These are phyloP conservation scores for Kurtzmaniella fragi DNA, from an alignment of 805 yeast genomes.

Conservation along the genomic window DNA sequence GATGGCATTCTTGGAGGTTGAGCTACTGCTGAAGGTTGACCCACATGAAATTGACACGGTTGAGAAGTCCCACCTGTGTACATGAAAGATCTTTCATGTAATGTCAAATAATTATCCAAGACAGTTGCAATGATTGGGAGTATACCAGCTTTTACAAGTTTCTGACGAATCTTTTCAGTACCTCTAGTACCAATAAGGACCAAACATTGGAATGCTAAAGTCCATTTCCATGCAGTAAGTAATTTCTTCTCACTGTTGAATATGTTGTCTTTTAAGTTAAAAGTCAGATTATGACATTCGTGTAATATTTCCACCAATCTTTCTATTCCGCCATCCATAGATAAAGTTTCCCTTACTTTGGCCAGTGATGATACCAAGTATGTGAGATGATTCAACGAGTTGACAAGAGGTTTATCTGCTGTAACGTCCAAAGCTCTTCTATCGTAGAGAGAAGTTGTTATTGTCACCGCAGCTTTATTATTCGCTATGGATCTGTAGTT, in stretches of 20 bases:
- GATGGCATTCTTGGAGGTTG: too few relatives aligned
- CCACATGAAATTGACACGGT: too few relatives aligned
- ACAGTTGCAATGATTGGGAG: constrained; percentile 89
- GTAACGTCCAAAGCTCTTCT: constrained; percentile 90
- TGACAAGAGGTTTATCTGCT: constrained; percentile 82
- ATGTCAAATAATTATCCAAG: constrained; percentile 71
- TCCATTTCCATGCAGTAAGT: constrained; percentile 95
- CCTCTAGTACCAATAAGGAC: constrained; percentile 93
- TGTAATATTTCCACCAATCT: constrained; percentile 79
- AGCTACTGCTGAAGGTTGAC: too few relatives aligned
- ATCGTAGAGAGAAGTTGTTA: constrained; percentile 85
- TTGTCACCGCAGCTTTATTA: constrained; percentile 89
- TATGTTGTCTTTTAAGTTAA: constrained; percentile 23
- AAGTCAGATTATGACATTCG: constrained; percentile 55
- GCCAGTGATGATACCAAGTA: constrained; percentile 81
- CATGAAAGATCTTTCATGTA: constrained; percentile 35
- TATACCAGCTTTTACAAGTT: constrained; percentile 88
- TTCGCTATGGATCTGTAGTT: constrained; percentile 73
- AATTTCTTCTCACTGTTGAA: constrained; percentile 40
- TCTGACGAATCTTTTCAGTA: constrained; percentile 74
- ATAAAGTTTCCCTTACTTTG: constrained; percentile 84
- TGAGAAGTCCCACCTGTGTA: constrained; percentile 17
- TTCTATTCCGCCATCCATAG: constrained; percentile 89
- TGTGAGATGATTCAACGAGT: constrained; percentile 85
- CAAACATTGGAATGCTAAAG: constrained; percentile 86